These are phyloP conservation scores for Tricholoma sp. DNA, from an alignment of 768 basidiomycete genomes.

Conservation along the genomic window DNA sequence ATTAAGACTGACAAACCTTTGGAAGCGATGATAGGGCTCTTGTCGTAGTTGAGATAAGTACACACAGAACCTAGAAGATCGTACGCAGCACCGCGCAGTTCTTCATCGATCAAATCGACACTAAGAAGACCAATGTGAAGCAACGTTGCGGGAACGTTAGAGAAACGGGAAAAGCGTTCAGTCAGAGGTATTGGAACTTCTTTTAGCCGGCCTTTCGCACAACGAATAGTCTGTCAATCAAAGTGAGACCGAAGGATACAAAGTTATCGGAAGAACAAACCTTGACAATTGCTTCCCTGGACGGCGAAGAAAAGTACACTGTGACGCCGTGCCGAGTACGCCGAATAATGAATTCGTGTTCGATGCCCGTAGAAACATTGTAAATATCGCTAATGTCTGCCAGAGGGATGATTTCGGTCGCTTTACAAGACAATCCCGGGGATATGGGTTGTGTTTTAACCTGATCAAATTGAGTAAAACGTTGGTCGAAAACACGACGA, in stretches of 20 bases:
- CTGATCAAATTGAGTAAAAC: conserved; percentile 26
- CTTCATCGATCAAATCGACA: conserved; percentile 67
- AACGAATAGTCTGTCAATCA: conserved; percentile 53
- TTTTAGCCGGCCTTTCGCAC: conserved; percentile 68
- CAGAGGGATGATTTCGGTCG: conserved; percentile 77
- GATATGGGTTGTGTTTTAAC: conserved; percentile 70
- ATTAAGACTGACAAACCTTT: conserved; percentile 43
- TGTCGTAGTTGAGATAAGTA: conserved; percentile 72
- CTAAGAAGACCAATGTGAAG: conserved; percentile 85
- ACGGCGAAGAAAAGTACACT: conserved; percentile 68
- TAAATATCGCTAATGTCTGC: conserved; percentile 84
- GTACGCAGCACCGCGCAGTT: conserved; percentile 74
- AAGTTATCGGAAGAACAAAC: conserved; percentile 27
- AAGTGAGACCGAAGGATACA: not conserved
- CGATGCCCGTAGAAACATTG: conserved; percentile 72
- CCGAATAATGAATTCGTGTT: conserved; percentile 80
- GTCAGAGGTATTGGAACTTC: conserved; percentile 45
- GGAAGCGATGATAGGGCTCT: conserved; percentile 61
- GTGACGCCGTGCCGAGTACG: conserved; percentile 66
- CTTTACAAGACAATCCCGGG: conserved; percentile 62
- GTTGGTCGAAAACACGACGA: not conserved
- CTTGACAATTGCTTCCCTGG: conserved; percentile 71
- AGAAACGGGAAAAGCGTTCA: conserved; percentile 71
- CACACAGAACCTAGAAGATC: conserved; percentile 76
- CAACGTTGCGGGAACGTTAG: conserved; percentile 80